A percentile compares a stretch with the other conserved stretches of the same genome.
phyloP scores from a whole-genome alignment of 768 basidiomycete genomes.

The Neoboletus brunneissimus region DNA sequence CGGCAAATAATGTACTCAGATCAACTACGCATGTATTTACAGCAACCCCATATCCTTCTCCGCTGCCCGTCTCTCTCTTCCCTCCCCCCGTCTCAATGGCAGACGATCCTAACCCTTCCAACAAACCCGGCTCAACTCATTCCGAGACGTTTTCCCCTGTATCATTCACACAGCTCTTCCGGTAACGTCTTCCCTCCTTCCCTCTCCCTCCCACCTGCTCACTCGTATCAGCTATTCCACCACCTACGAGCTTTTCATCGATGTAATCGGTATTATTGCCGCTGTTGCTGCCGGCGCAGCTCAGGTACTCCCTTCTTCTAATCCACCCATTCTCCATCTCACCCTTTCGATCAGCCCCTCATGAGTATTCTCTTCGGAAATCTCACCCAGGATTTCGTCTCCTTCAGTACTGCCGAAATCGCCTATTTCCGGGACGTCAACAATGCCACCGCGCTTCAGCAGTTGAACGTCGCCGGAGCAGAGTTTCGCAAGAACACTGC shows the following conservation, averaged over 20 bases:
- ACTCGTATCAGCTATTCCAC: slow-evolving; percentile 63
- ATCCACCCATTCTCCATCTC: background rate
- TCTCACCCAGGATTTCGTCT: slow-evolving; percentile 71
- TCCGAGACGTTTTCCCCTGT: slow-evolving; percentile 33
- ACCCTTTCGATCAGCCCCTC: slow-evolving; percentile 46
- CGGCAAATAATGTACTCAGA: background rate
- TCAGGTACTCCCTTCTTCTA: slow-evolving; percentile 46
- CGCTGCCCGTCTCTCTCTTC: background rate
- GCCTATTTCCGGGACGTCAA: slow-evolving; percentile 23
- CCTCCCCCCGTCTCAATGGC: background rate
- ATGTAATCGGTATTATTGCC: slow-evolving; percentile 68
- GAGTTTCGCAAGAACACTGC: slow-evolving; percentile 54
- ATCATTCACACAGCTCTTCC: slow-evolving; percentile 44
- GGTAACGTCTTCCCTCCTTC: slow-evolving; percentile 32
- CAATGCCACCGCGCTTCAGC: slow-evolving; percentile 31
- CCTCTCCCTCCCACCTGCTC: background rate
- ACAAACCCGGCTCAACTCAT: background rate
- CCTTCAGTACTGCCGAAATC: slow-evolving; percentile 38
- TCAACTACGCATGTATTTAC: background rate
- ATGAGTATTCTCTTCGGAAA: slow-evolving; percentile 86
- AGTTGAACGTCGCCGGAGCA: slow-evolving; percentile 35
- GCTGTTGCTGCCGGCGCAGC: slow-evolving; percentile 80
- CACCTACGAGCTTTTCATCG: slow-evolving; percentile 57
- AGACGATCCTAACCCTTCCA: background rate
- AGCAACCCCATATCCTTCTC: background rate